These are phyloP conservation scores for Phialocephala subalpina DNA, from an alignment of 2,329 filamentous ascomycete species.

Conservation along the genomic window DNA sequence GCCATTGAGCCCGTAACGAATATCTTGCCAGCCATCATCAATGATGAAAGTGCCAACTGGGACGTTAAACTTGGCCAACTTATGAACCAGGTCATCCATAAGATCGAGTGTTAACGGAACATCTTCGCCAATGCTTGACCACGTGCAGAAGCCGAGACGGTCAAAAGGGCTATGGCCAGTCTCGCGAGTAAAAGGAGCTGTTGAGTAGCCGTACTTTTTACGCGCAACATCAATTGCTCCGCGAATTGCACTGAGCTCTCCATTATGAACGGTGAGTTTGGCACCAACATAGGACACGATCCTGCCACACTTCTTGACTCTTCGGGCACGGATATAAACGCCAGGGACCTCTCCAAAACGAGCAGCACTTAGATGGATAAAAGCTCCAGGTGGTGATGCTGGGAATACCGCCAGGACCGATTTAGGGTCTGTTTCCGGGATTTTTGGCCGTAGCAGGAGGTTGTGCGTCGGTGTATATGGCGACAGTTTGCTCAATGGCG, in stretches of 20 bases:
- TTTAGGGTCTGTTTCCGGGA: conserved; percentile 7
- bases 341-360: conserved; percentile 16
- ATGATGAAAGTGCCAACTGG: conserved; percentile 25
- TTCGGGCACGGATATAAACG: conserved; percentile 16
- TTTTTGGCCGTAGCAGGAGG: conserved; percentile 18
- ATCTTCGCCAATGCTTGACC: conserved; percentile 17
- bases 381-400: conserved; percentile 14
- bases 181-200: conserved; percentile 3
- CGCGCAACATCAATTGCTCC: conserved; percentile 16
- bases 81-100: conserved; percentile 13
- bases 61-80: conserved; percentile 7
- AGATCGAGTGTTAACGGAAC: conserved; percentile 17
- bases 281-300: conserved; percentile 7
- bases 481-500: conserved; percentile 16
- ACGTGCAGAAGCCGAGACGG: conserved; percentile 20
- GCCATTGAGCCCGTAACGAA: conserved; percentile 15
- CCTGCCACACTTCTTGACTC: conserved; percentile 11
- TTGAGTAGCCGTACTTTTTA: conserved; percentile 12
- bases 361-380: conserved; percentile 18
- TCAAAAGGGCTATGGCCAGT: conserved; percentile 17
- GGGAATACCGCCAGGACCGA: conserved; percentile 18
- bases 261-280: conserved; percentile 17
- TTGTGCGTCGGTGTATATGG: conserved; percentile 16
- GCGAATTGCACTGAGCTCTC: conserved; percentile 14
- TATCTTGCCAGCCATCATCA: conserved; percentile 25